Percentiles rank a stretch among this genome's conserved stretches.
phyloP scores from a whole-genome alignment of 2,329 filamentous ascomycete genomes.

The Fusarium nematophilum region DNA sequence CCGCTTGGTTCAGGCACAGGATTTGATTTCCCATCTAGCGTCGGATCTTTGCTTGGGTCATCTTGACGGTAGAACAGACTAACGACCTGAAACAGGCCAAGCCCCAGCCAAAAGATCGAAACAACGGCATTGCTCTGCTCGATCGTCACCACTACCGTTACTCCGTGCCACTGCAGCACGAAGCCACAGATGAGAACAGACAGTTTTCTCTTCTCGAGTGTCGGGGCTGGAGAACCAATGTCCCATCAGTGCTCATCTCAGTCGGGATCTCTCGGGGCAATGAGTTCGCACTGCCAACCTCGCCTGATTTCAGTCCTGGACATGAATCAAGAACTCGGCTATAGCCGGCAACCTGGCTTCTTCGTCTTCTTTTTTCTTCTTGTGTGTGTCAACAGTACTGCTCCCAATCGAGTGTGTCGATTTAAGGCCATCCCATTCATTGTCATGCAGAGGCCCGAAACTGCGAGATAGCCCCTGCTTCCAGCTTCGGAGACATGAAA shows the following conservation, averaged over 20 bases:
- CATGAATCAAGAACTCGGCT: conserved; percentile 1
- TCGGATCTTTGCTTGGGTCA: conserved; percentile 28
- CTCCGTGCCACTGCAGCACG: conserved; percentile 6
- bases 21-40: conserved; percentile 15
- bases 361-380: no score
- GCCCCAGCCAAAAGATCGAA: conserved; percentile 25
- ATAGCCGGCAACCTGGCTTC: background rate
- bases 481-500: conserved; percentile 42
- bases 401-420: background rate
- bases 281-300: background rate
- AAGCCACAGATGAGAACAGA: background rate
- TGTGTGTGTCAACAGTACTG: no score
- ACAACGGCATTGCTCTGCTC: conserved; percentile 19
- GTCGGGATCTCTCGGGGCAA: conserved; percentile 12
- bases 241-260: conserved; percentile 9
- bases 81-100: conserved; percentile 37
- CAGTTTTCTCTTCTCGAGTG: conserved; percentile 11
- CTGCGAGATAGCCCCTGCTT: conserved; percentile 30
- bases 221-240: conserved; percentile 17
- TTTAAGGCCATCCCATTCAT: conserved; percentile 13
- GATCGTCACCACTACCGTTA: conserved; percentile 12
- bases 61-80: conserved; percentile 28
- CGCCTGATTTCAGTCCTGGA: background rate
- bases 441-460: conserved; percentile 34
- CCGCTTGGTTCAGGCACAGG: conserved; percentile 6